Conservation (phyloP, 345 rosid species). For the Odontarrhena argentea region DNA sequence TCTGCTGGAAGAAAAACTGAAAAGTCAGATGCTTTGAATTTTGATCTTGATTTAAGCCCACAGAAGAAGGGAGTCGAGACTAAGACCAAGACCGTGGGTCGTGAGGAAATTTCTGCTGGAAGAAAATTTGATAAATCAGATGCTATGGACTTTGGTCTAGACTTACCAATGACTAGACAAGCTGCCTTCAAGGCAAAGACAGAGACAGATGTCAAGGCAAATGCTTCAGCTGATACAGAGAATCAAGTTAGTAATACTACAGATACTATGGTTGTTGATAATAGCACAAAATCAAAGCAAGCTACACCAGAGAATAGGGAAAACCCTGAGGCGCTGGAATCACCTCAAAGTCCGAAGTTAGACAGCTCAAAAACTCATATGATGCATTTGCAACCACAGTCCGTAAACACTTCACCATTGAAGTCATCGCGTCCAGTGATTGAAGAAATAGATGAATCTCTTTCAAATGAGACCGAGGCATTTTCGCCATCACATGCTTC, state of each 20-base stretch:
- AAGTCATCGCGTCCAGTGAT: constrained; percentile 21
- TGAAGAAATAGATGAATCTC: constrained; percentile 33
- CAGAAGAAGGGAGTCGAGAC: constrained; percentile 46
- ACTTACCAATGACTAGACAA: constrained; percentile 20
- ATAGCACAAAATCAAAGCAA: constrained; percentile 29
- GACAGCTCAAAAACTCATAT: constrained; percentile 35
- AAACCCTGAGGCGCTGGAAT: constrained; percentile 38
- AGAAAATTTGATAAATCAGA: constrained; percentile 30
- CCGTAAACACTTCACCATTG: constrained; percentile 29
- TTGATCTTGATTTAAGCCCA: constrained; percentile 50
- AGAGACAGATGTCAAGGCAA: constrained; percentile 38
- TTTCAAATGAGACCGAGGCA: constrained; percentile 19
- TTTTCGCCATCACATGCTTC: constrained; percentile 28
- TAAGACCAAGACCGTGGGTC: constrained; percentile 37
- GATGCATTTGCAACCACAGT: constrained; percentile 36
- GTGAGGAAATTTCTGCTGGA: constrained; percentile 39
- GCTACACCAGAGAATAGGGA: constrained; percentile 35
- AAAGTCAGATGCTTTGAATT: constrained; percentile 40
- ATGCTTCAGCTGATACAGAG: constrained; percentile 42
- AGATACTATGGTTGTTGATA: constrained; percentile 34
- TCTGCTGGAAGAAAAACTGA: constrained; percentile 34
- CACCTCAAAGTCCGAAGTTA: constrained; percentile 33
- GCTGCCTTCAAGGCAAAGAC: constrained; percentile 28
- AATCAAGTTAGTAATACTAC: constrained; percentile 38
- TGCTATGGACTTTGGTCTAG: constrained; percentile 31